These are phyloP conservation scores for Trichothecium sympodiale DNA, from an alignment of 2,329 filamentous ascomycete species.

Conservation along the genomic window DNA sequence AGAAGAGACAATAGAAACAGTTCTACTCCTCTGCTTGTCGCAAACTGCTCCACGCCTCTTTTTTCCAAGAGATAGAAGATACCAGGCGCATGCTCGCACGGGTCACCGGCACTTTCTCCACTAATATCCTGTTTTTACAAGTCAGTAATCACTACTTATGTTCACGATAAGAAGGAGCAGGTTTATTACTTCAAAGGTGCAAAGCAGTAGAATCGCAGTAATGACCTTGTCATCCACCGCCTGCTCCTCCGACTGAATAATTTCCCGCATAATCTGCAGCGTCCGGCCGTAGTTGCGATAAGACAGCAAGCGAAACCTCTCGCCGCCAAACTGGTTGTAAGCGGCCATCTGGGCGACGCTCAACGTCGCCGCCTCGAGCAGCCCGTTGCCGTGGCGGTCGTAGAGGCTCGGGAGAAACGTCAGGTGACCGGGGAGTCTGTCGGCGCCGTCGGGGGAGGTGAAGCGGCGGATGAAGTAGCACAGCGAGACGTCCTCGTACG, in stretches of 20 bases:
- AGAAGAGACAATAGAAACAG: constrained; percentile 18
- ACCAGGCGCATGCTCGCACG: constrained; percentile 19
- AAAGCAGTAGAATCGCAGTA: constrained; percentile 17
- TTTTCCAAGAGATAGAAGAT: constrained; percentile 21
- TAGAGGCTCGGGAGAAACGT: constrained; percentile 19
- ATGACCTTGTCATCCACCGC: constrained; percentile 18
- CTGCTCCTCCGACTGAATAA: constrained; percentile 13
- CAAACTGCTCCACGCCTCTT: constrained; percentile 18
- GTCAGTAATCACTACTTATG: too few species aligned
- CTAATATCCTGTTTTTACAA: constrained; percentile 16
- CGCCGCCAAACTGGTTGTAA: constrained; percentile 19
- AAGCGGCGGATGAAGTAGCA: constrained; percentile 22
- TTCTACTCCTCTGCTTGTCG: constrained; percentile 16
- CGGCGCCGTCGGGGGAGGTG: constrained; percentile 15
- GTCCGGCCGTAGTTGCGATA: constrained; percentile 17
- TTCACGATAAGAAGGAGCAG: background rate
- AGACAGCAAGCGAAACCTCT: constrained; percentile 15
- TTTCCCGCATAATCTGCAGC: constrained; percentile 16
- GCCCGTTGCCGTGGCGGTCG: constrained; percentile 12
- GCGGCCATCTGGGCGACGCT: constrained; percentile 22
- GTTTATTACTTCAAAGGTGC: constrained; percentile 17
- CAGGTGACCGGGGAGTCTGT: constrained; percentile 20
- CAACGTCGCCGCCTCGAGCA: constrained; percentile 19
- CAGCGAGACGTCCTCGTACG: constrained; percentile 17
- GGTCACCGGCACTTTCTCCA: constrained; percentile 16